These are phyloP conservation scores for Agaricus subrufescens DNA, from an alignment of 768 basidiomycete species.

Conservation along the genomic window DNA sequence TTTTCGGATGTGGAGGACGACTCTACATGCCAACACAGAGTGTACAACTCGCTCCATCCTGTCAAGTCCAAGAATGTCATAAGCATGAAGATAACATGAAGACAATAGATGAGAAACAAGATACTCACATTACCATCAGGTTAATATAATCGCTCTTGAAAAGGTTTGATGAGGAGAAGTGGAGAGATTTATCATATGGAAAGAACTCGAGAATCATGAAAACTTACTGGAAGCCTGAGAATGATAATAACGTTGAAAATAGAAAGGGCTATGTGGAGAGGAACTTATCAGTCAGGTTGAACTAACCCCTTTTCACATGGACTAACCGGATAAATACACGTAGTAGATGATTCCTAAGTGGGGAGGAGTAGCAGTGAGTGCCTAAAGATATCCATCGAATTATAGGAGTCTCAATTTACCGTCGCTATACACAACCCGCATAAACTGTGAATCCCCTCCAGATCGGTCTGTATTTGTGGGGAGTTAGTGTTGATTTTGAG, in stretches of 20 bases:
- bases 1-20: conserved; percentile 8
- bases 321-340: conserved; percentile 8
- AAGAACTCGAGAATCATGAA: background rate
- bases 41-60: conserved; percentile 11
- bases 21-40: conserved; percentile 9
- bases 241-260: conserved; percentile 7
- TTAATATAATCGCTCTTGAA: conserved; percentile 5
- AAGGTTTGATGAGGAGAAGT: background rate
- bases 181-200: background rate
- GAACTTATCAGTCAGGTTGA: background rate
- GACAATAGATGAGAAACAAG: background rate
- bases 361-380: background rate
- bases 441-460: conserved; percentile 9
- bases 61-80: no score
- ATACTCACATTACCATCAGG: conserved; percentile 7
- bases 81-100: background rate
- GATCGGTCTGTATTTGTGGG: conserved; percentile 1
- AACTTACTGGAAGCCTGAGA: conserved; percentile 8
- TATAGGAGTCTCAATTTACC: background rate
- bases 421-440: conserved; percentile 9
- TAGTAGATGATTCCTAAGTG: conserved; percentile 9
- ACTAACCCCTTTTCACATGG: background rate
- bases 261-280: background rate
- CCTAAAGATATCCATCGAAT: no score
- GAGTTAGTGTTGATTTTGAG: background rate